Conservation (phyloP, 768 basidiomycete species). For the Mrakia hoshinonis region DNA sequence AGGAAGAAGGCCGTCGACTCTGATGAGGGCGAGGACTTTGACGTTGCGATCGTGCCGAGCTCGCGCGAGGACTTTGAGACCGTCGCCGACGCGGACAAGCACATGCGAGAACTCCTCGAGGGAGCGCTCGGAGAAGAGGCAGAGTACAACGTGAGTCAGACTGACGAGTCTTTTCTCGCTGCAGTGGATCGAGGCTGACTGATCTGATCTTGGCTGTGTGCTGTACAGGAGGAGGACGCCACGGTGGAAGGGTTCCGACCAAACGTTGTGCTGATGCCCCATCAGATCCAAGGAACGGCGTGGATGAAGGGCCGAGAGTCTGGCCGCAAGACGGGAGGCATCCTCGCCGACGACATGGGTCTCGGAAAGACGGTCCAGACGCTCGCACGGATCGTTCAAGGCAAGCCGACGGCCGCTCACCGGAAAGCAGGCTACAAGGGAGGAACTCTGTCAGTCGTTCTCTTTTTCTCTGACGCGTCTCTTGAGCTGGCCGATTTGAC, state of each 20-base stretch:
- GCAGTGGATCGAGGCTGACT: background rate
- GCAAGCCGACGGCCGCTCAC: slow-evolving; percentile 61
- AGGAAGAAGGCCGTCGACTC: background rate
- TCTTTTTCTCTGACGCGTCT: background rate
- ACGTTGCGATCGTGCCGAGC: slow-evolving; percentile 1
- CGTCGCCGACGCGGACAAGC: slow-evolving; percentile 59
- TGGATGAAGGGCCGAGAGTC: slow-evolving; percentile 85
- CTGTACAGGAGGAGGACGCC: slow-evolving; percentile 52
- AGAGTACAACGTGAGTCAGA: slow-evolving; percentile 41
- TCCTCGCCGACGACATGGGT: slow-evolving; percentile 63
- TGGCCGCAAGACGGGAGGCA: slow-evolving; percentile 71
- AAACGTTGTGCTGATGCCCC: slow-evolving; percentile 63
- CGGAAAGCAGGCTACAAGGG: slow-evolving; percentile 55
- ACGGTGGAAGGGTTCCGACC: slow-evolving; percentile 68
- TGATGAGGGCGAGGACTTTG: slow-evolving; percentile 16
- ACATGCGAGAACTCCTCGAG: slow-evolving; percentile 64
- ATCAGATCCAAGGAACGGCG: slow-evolving; percentile 54
- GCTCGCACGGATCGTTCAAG: slow-evolving; percentile 74
- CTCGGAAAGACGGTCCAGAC: slow-evolving; percentile 70
- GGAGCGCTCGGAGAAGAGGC: slow-evolving; percentile 51
- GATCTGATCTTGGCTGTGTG: background rate
- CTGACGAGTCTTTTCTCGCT: background rate
- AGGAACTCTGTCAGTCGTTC: slow-evolving; percentile 38
- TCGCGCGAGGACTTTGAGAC: slow-evolving; percentile 10
- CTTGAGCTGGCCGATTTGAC: background rate